phyloP scores from a whole-genome alignment of 305 asterid genomes.

The Fraxinus velutina region DNA sequence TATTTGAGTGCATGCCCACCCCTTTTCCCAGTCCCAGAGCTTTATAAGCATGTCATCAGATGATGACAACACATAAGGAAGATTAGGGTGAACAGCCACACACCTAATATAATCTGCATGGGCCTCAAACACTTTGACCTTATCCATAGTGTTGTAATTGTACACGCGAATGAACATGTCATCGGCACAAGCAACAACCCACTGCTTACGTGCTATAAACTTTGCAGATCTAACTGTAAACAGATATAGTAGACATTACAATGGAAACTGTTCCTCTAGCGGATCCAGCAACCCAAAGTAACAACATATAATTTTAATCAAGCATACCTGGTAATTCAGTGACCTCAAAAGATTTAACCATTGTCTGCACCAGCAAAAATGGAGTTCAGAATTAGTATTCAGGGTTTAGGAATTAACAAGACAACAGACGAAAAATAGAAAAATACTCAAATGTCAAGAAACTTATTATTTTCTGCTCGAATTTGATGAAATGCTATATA shows the following conservation, averaged over 20 bases:
- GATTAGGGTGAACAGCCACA: constrained; percentile 67
- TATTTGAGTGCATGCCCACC: constrained; percentile 59
- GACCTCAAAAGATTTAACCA: constrained; percentile 89
- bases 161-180: constrained; percentile 63
- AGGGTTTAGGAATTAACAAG: constrained; percentile 11
- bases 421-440: background rate
- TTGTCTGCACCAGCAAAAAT: constrained; percentile 58
- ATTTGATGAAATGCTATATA: background rate
- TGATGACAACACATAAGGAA: constrained; percentile 58
- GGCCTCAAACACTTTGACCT: constrained; percentile 55
- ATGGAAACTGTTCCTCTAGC: constrained; percentile 1
- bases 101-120: constrained; percentile 65
- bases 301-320: constrained; percentile 18
- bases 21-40: constrained; percentile 73
- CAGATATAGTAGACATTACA: constrained; percentile 23
- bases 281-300: constrained; percentile 20
- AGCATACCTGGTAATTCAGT: constrained; percentile 87
- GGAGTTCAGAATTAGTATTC: constrained; percentile 12
- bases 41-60: constrained; percentile 67
- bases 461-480: constrained; percentile 14
- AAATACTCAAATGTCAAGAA: constrained; percentile 2
- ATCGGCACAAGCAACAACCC: constrained; percentile 63
- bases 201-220: constrained; percentile 55
- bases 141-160: constrained; percentile 65
- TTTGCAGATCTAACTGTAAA: constrained; percentile 65